These are phyloP conservation scores for Botryotinia globosa DNA, from an alignment of 2,329 filamentous ascomycete species.

Conservation along the genomic window DNA sequence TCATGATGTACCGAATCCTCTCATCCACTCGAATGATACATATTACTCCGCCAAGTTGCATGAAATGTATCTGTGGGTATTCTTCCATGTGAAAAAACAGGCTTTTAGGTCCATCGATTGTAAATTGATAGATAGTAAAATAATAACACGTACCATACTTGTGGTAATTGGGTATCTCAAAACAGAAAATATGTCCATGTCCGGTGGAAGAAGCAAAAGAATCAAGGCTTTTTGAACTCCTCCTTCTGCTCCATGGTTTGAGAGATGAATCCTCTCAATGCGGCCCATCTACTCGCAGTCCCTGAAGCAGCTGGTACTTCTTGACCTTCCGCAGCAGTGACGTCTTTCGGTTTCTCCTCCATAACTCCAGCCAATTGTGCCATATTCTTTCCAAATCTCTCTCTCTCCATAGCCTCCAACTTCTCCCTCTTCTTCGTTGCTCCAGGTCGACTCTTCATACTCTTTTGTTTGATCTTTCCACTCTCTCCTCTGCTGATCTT, in stretches of 20 bases:
- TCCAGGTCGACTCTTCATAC: constrained; percentile 70
- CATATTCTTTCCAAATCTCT: constrained; percentile 80
- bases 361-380: constrained; percentile 56
- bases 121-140: background rate
- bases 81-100: background rate
- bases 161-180: constrained; percentile 20
- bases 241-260: constrained; percentile 83
- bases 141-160: constrained; percentile 20
- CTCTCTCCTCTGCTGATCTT: constrained; percentile 44
- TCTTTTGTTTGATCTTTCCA: constrained; percentile 70
- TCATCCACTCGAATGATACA: constrained; percentile 14
- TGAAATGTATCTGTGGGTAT: background rate
- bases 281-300: constrained; percentile 69
- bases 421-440: constrained; percentile 81
- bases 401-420: constrained; percentile 75
- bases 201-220: background rate
- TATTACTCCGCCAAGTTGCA: background rate
- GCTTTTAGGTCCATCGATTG: background rate
- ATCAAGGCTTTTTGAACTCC: constrained; percentile 53
- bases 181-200: background rate
- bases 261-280: constrained; percentile 74
- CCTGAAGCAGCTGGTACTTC: constrained; percentile 28
- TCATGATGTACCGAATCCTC: constrained; percentile 8
- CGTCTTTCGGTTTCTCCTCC: constrained; percentile 16
- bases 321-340: constrained; percentile 20